Conservation (phyloP, 208 protist species). For the Spongospora subterranea region DNA sequence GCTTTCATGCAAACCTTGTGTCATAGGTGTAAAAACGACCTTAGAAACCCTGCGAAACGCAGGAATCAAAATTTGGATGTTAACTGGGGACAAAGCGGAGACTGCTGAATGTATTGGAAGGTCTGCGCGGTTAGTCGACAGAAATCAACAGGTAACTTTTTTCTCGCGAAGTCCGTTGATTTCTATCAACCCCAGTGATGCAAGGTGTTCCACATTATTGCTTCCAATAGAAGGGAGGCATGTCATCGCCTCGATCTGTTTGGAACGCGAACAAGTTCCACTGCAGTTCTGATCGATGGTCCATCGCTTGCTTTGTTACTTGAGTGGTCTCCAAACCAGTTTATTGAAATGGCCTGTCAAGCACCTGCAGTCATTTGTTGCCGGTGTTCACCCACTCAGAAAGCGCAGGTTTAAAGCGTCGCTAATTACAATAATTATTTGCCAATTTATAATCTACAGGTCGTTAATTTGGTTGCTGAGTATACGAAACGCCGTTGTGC, state of each 20-base stretch:
- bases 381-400: constrained; percentile 96
- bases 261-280: neutral
- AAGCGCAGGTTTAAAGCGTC: too few species aligned
- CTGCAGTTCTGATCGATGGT: constrained; percentile 15
- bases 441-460: too few species aligned
- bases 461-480: constrained; percentile 85
- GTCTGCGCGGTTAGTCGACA: constrained; percentile 61
- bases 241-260: constrained; percentile 29
- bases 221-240: neutral
- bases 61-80: constrained; percentile 97
- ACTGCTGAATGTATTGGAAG: constrained; percentile 72
- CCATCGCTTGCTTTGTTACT: constrained; percentile 10
- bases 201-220: constrained; percentile 50
- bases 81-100: constrained; percentile 96
- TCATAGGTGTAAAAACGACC: constrained; percentile 73
- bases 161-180: neutral
- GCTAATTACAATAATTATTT: too few species aligned
- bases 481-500: constrained; percentile 67
- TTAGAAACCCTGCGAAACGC: constrained; percentile 93
- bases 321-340: constrained; percentile 59
- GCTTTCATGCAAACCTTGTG: neutral
- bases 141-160: constrained; percentile 17
- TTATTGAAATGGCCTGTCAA: constrained; percentile 72
- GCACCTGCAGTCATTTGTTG: constrained; percentile 91
- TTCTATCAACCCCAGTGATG: neutral